Percentiles rank a stretch among this genome's conserved stretches.
Conservation (phyloP, 139 green algal species). For the Auxenochlorella protothecoides region DNA sequence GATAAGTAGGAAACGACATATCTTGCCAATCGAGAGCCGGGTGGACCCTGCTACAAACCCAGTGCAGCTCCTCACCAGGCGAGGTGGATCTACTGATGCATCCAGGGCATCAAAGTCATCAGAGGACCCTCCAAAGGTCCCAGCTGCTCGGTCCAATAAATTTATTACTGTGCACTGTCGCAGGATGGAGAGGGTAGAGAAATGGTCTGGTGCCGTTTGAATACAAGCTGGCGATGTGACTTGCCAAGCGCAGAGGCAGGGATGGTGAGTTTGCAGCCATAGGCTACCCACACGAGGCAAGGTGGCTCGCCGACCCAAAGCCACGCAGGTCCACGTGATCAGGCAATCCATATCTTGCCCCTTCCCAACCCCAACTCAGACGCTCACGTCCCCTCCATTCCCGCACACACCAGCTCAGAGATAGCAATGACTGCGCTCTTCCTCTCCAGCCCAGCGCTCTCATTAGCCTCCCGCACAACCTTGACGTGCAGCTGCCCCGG, state of each 20-base stretch:
- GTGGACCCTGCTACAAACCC: neutral
- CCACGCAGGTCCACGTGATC: neutral
- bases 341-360: neutral
- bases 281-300: neutral
- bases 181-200: no score
- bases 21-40: no score
- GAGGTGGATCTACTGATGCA: no score
- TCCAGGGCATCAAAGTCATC: no score
- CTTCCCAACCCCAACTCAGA: neutral
- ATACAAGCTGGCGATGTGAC: no score
- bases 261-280: no score
- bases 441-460: neutral
- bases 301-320: neutral
- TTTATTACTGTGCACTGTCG: no score
- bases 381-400: no score
- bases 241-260: no score
- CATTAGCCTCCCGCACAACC: constrained; percentile 1
- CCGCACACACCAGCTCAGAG: neutral
- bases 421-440: neutral
- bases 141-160: no score
- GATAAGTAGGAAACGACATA: neutral
- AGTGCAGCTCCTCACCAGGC: neutral
- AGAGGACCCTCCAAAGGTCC: no score
- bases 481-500: constrained; percentile 1
- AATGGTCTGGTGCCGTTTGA: no score